phyloP scores from a whole-genome alignment of 768 basidiomycete genomes.

The Strobilomyces confusus region DNA sequence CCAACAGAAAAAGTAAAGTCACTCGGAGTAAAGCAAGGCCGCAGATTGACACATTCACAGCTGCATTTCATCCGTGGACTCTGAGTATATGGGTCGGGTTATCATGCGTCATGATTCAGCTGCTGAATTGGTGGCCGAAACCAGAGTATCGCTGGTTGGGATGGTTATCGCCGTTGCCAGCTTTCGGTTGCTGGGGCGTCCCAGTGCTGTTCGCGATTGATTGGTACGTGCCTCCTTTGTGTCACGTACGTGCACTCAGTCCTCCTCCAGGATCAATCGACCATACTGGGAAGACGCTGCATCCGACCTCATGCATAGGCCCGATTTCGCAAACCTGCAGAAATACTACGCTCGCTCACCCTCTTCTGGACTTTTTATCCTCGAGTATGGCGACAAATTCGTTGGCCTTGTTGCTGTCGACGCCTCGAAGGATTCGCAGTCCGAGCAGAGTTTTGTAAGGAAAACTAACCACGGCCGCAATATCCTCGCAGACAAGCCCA shows the following conservation, averaged over 20 bases:
- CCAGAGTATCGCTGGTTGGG: conserved; percentile 39
- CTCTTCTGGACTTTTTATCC: conserved; percentile 66
- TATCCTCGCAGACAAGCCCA: conserved; percentile 10
- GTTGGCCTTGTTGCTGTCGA: conserved; percentile 72
- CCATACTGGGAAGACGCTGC: conserved; percentile 57
- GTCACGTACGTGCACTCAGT: neutral
- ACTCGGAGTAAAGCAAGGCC: neutral
- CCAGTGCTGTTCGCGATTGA: conserved; percentile 65
- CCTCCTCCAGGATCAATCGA: conserved; percentile 57
- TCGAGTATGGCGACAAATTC: conserved; percentile 54
- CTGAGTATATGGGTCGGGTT: conserved; percentile 59
- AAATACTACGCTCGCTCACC: conserved; percentile 57
- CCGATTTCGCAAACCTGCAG: conserved; percentile 51
- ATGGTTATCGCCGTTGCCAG: conserved; percentile 60
- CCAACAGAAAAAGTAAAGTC: conserved; percentile 54
- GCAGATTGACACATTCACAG: conserved; percentile 1
- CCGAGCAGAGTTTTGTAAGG: conserved; percentile 26
- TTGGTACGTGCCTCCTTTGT: conserved; percentile 44
- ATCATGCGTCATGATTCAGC: conserved; percentile 54
- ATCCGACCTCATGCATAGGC: conserved; percentile 47
- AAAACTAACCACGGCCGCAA: conserved; percentile 15
- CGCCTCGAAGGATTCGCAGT: conserved; percentile 43
- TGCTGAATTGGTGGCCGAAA: conserved; percentile 67
- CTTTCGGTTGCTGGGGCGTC: conserved; percentile 58
- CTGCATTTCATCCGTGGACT: conserved; percentile 61